phyloP scores from a whole-genome alignment of 2,329 filamentous ascomycete species.

The Ramichloridium luteum region DNA sequence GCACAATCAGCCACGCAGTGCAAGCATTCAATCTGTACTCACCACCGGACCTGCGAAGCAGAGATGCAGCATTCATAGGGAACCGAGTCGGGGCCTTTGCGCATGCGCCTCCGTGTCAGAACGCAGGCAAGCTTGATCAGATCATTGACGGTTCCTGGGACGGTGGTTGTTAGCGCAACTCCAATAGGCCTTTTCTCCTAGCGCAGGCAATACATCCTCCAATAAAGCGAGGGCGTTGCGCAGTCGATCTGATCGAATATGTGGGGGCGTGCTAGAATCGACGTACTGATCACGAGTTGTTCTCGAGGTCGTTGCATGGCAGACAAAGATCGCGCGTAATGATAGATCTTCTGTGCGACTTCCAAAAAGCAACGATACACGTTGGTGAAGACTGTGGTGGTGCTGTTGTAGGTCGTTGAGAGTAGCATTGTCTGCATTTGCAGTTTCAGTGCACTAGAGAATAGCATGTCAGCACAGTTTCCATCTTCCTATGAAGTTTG shows the following conservation, averaged over 20 bases:
- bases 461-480: conserved; percentile 33
- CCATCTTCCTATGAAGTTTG: not conserved
- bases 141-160: conserved; percentile 55
- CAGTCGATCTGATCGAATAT: not conserved
- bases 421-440: conserved; percentile 77
- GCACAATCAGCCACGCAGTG: not conserved
- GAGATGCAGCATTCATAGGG: conserved; percentile 49
- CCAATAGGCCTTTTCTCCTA: no score
- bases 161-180: no score
- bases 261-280: no score
- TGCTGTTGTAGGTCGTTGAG: conserved; percentile 65
- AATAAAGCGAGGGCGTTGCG: not conserved
- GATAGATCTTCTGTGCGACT: conserved; percentile 61
- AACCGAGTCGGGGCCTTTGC: conserved; percentile 20
- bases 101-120: conserved; percentile 47
- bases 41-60: conserved; percentile 51
- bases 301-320: conserved; percentile 43
- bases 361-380: conserved; percentile 64
- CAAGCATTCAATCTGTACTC: conserved; percentile 23
- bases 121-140: conserved; percentile 52
- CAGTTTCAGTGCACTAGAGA: conserved; percentile 55
- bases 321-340: conserved; percentile 49
- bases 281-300: conserved; percentile 48
- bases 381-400: conserved; percentile 57
- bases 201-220: not conserved